Evolutionary conservation across 75 land plant species (phyloP).

Genomic region (Picea glauca): DNA sequence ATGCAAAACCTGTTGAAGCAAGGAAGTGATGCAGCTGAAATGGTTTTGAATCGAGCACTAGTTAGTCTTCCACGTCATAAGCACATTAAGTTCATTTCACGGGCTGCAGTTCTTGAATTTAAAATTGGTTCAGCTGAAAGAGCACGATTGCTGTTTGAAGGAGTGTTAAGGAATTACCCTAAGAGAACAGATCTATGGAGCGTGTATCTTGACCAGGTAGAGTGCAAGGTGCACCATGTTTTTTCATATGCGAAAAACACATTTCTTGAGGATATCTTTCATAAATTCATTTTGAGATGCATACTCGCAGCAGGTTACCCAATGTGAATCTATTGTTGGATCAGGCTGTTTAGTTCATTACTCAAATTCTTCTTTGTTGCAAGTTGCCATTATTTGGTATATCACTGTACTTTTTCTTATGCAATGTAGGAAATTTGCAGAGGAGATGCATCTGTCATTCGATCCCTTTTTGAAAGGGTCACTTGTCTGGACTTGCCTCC

Average conservation of each 20-base stretch:
- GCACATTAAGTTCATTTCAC: constrained; percentile 86
- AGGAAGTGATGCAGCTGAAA: constrained; percentile 54
- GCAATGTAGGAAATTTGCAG: constrained; percentile 66
- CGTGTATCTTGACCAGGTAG: constrained; percentile 91
- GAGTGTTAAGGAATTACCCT: constrained; percentile 80
- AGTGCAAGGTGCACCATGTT: background rate
- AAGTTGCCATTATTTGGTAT: no score
- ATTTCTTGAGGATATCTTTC: background rate
- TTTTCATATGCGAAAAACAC: background rate
- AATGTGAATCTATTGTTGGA: background rate
- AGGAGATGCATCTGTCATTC: constrained; percentile 62
- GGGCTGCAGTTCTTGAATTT: constrained; percentile 81
- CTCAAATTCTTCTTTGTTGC: background rate
- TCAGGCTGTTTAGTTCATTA: background rate
- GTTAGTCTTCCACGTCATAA: constrained; percentile 74
- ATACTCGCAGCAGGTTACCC: background rate
- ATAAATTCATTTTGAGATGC: background rate
- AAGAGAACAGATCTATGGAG: constrained; percentile 97
- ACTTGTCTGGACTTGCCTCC: constrained; percentile 71
- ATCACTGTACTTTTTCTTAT: no score
- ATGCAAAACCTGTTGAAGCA: constrained; percentile 48
- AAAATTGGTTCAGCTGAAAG: constrained; percentile 80
- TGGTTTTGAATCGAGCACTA: constrained; percentile 62
- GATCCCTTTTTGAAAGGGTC: constrained; percentile 92
- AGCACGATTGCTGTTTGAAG: constrained; percentile 86